Evolutionary conservation across 192 early-diverging fungal species (phyloP).

Genomic region (Umbelopsis isabellina): DNA sequence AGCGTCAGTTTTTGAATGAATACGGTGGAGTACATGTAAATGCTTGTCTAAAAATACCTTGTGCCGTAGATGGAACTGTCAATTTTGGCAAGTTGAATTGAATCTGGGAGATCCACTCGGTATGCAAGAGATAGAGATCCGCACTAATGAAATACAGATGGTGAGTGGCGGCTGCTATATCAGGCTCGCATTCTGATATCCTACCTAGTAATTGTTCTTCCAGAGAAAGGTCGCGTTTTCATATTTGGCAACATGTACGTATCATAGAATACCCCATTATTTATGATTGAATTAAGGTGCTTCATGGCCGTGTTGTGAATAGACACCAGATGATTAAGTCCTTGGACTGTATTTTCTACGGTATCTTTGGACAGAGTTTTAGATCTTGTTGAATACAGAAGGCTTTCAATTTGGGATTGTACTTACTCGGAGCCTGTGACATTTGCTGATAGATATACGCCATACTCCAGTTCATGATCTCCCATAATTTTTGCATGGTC

Average conservation of each 20-base stretch:
- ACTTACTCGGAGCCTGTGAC: conserved; percentile 1
- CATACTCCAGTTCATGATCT: conserved; percentile 14
- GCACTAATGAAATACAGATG: neutral
- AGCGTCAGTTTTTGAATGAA: neutral
- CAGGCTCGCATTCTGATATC: neutral
- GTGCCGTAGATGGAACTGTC: neutral
- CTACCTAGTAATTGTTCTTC: conserved; percentile 6
- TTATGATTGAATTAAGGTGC: neutral
- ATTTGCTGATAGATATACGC: conserved; percentile 5
- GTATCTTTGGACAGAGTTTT: neutral
- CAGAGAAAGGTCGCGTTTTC: neutral
- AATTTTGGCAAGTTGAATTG: neutral
- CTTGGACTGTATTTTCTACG: neutral
- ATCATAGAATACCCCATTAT: neutral
- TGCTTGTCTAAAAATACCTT: neutral
- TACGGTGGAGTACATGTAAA: neutral
- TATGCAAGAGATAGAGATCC: conserved; percentile 10
- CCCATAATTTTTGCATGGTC: conserved; percentile 4
- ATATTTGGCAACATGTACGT: neutral
- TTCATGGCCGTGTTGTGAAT: conserved; percentile 1
- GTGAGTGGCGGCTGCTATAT: neutral
- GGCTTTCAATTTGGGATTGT: no score
- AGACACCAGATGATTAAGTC: neutral
- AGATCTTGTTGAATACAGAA: no score
- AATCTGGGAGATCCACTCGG: conserved; percentile 11